phyloP scores from a whole-genome alignment of 2,329 filamentous ascomycete species.

The Fusarium xylarioides region DNA sequence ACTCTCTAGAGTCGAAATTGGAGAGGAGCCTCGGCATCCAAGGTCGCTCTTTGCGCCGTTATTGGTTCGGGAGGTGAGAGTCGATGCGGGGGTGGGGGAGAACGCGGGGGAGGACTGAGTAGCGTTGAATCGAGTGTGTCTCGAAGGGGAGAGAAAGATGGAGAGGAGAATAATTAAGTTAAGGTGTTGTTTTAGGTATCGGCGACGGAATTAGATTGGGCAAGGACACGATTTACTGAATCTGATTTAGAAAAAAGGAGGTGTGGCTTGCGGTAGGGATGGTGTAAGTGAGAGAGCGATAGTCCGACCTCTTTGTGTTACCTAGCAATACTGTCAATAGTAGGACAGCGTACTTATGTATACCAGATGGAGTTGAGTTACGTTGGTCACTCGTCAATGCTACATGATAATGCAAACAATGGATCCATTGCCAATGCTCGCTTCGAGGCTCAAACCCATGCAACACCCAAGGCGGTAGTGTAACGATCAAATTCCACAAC shows the following conservation, averaged over 20 bases:
- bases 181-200: neutral
- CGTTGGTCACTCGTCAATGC: slow-evolving; percentile 2
- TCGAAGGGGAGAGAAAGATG: neutral
- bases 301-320: slow-evolving; percentile 2
- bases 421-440: slow-evolving; percentile 18
- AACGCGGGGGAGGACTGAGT: slow-evolving; percentile 22
- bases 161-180: neutral
- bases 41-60: slow-evolving; percentile 6
- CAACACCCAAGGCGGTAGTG: slow-evolving; percentile 22
- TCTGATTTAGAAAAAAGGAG: neutral
- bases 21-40: slow-evolving; percentile 33
- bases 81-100: slow-evolving; percentile 27
- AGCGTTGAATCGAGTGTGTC: slow-evolving; percentile 7
- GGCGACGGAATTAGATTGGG: neutral
- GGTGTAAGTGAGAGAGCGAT: slow-evolving; percentile 18
- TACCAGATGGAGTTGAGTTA: neutral
- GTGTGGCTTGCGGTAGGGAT: slow-evolving; percentile 1
- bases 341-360: slow-evolving; percentile 8
- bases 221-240: neutral
- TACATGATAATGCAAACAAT: slow-evolving; percentile 4
- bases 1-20: neutral
- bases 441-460: slow-evolving; percentile 28
- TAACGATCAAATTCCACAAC: slow-evolving; percentile 9
- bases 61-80: slow-evolving; percentile 24
- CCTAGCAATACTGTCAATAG: slow-evolving; percentile 4